Evolutionary conservation across 148 eudicot species (phyloP).

Genomic region (Chenopodium suecicum): DNA sequence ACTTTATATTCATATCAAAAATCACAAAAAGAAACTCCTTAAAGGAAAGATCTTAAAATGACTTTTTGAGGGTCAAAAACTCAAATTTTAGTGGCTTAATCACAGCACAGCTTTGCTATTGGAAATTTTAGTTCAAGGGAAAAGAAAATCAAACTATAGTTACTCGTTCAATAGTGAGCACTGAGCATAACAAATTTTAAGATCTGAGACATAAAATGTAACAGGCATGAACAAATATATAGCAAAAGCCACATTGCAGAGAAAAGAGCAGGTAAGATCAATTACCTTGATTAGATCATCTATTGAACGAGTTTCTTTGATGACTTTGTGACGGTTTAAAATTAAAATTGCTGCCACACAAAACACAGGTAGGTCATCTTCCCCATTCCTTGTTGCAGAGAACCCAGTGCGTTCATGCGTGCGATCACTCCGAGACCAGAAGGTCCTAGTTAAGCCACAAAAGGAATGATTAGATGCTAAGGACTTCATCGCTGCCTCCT

Average conservation of each 20-base stretch:
- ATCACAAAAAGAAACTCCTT: background rate
- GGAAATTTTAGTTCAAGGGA: background rate
- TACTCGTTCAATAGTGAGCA: background rate
- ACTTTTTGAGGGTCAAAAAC: background rate
- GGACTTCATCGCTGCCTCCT: constrained; percentile 53
- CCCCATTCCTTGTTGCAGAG: constrained; percentile 58
- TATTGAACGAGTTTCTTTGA: constrained; percentile 79
- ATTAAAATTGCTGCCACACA: constrained; percentile 90
- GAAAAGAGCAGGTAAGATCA: constrained; percentile 12
- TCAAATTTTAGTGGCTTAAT: background rate
- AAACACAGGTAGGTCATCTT: constrained; percentile 84
- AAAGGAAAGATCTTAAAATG: background rate
- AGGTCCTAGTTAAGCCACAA: constrained; percentile 80
- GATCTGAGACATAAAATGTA: background rate
- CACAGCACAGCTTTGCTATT: background rate
- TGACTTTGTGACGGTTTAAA: constrained; percentile 76
- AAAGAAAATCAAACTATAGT: background rate
- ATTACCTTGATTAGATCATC: constrained; percentile 95
- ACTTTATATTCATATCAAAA: background rate
- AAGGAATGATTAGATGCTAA: constrained; percentile 52
- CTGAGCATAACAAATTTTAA: background rate
- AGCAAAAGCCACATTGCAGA: background rate
- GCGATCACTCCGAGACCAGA: constrained; percentile 79
- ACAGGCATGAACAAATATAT: background rate
- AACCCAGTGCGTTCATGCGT: constrained; percentile 39